phyloP scores from a whole-genome alignment of 176 grass and related monocot species.

The Rhynchospora tenuis region DNA sequence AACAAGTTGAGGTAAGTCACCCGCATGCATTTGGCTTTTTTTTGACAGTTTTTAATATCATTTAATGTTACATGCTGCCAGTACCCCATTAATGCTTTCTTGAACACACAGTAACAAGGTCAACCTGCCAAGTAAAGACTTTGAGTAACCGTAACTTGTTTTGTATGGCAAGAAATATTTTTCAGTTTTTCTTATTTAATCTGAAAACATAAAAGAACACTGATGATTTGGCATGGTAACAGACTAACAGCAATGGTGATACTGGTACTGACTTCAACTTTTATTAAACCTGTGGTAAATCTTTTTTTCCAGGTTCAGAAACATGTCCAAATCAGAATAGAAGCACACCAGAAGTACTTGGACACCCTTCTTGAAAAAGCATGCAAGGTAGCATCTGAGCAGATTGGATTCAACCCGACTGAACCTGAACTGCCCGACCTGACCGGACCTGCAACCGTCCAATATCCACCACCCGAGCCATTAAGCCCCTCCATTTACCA shows the following conservation, averaged over 20 bases:
- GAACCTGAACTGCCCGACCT: slow-evolving; percentile 45
- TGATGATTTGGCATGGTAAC: neutral
- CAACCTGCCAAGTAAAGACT: neutral
- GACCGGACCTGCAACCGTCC: slow-evolving; percentile 25
- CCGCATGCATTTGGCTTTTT: neutral
- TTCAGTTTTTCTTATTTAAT: neutral
- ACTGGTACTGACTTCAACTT: neutral
- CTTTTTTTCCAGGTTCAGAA: slow-evolving; percentile 62
- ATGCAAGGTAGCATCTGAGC: slow-evolving; percentile 86
- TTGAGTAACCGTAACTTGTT: neutral
- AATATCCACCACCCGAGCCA: slow-evolving; percentile 42
- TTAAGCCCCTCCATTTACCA: slow-evolving; percentile 62
- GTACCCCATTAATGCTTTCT: neutral
- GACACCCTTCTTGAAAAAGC: slow-evolving; percentile 79
- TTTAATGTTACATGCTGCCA: neutral
- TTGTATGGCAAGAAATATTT: neutral
- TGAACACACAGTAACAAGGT: neutral
- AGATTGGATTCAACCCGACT: slow-evolving; percentile 56
- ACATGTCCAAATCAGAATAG: slow-evolving; percentile 89
- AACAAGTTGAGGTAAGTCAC: slow-evolving; percentile 86
- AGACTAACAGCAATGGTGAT: neutral
- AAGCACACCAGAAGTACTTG: slow-evolving; percentile 84
- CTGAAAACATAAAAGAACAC: neutral
- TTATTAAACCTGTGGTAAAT: neutral
- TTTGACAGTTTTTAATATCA: neutral